phyloP scores from a whole-genome alignment of 2,329 filamentous ascomycete genomes.

The Colletotrichum navitas region DNA sequence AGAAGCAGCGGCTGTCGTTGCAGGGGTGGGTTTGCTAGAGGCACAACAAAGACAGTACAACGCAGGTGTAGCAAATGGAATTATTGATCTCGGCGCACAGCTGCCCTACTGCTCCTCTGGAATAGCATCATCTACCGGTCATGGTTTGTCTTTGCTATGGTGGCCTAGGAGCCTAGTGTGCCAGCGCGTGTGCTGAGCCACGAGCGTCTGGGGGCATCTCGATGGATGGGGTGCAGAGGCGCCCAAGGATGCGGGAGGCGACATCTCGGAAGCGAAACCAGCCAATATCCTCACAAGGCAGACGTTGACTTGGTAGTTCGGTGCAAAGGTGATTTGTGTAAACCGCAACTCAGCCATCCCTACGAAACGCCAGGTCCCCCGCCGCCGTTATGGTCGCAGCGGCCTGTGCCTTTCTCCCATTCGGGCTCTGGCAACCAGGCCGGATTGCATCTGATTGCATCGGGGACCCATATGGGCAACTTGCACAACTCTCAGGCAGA shows the following conservation, averaged over 20 bases:
- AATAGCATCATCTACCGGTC: constrained; percentile 9
- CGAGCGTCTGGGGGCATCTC: neutral
- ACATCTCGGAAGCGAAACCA: neutral
- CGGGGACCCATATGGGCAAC: neutral
- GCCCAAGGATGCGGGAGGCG: neutral
- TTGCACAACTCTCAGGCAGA: constrained; percentile 5
- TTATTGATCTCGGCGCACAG: neutral
- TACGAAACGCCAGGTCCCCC: constrained; percentile 14
- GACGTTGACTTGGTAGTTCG: constrained; percentile 1
- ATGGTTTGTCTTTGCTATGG: neutral
- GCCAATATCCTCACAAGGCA: neutral
- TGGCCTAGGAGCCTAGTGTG: no score
- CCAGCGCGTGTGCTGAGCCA: neutral
- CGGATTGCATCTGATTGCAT: neutral
- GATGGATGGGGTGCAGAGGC: neutral
- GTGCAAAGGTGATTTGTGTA: neutral
- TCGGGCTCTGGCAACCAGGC: neutral
- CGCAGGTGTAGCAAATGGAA: neutral
- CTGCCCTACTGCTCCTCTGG: neutral
- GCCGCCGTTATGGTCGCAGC: constrained; percentile 16
- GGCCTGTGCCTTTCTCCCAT: constrained; percentile 21
- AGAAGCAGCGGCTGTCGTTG: neutral
- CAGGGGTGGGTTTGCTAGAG: neutral
- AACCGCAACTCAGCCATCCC: constrained; percentile 12
- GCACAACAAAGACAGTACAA: neutral